Conservation (phyloP, 441 rosid species). For the Daphne laureola region DNA sequence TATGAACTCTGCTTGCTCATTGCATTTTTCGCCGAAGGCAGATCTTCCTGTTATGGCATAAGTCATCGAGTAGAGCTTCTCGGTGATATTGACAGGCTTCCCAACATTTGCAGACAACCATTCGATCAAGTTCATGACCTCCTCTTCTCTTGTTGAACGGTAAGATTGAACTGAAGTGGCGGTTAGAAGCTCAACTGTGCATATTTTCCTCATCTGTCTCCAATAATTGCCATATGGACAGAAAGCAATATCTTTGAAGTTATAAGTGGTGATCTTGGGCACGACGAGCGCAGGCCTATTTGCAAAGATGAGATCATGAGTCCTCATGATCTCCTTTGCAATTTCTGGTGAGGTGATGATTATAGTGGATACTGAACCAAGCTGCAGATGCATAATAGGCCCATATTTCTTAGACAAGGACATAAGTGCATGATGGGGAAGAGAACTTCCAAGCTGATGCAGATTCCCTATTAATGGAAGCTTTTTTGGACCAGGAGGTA, state of each 20-base stretch:
- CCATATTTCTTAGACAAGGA: conserved; percentile 22
- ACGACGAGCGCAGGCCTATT: conserved; percentile 8
- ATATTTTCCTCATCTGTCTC: conserved; percentile 26
- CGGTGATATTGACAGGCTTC: conserved; percentile 18
- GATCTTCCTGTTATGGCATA: conserved; percentile 17
- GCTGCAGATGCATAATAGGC: conserved; percentile 23
- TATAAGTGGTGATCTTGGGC: conserved; percentile 2
- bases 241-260: conserved; percentile 11
- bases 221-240: conserved; percentile 25
- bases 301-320: conserved; percentile 23
- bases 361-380: conserved; percentile 21
- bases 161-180: conserved; percentile 20
- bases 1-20: conserved; percentile 7
- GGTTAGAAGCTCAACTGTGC: conserved; percentile 18
- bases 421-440: conserved; percentile 21
- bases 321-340: conserved; percentile 19
- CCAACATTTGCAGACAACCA: conserved; percentile 13
- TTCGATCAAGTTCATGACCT: conserved; percentile 14
- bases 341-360: conserved; percentile 25
- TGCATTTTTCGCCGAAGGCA: conserved; percentile 22
- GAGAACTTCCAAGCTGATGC: conserved; percentile 11
- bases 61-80: conserved; percentile 7
- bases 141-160: conserved; percentile 21
- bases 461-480: conserved; percentile 16
- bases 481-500: conserved; percentile 19